Evolutionary conservation across 805 yeast genomes (phyloP).

Genomic region (Wickerhamomyces subpelliculosus): DNA sequence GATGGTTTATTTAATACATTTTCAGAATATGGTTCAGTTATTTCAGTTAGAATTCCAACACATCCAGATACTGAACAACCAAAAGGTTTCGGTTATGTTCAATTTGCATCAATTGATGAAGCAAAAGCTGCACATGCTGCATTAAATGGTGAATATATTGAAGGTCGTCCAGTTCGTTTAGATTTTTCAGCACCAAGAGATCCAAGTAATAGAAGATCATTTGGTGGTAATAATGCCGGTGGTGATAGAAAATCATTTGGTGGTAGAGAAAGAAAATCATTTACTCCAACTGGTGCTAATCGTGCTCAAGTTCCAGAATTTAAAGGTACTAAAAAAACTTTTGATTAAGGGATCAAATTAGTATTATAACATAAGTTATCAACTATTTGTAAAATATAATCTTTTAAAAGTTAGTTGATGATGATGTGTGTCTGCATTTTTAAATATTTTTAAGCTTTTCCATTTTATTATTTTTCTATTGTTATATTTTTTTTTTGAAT

Average conservation of each 20-base stretch:
- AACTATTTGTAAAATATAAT: too few relatives aligned
- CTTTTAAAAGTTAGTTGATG: too few relatives aligned
- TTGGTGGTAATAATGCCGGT: slow-evolving; percentile 29
- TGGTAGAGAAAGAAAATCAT: slow-evolving; percentile 33
- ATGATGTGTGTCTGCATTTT: too few relatives aligned
- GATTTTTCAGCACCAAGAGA: slow-evolving; percentile 93
- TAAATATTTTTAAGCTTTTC: too few relatives aligned
- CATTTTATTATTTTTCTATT: too few relatives aligned
- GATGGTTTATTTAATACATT: slow-evolving; percentile 70
- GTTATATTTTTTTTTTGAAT: too few relatives aligned
- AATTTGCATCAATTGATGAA: slow-evolving; percentile 78
- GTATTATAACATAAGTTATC: too few relatives aligned
- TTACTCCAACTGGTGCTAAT: slow-evolving; percentile 54
- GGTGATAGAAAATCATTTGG: slow-evolving; percentile 38
- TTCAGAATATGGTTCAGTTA: slow-evolving; percentile 70
- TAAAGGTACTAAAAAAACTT: slow-evolving; percentile 80
- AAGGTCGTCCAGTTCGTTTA: slow-evolving; percentile 89
- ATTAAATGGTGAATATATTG: slow-evolving; percentile 81
- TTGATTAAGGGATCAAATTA: too few relatives aligned
- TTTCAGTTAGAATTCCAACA: slow-evolving; percentile 92
- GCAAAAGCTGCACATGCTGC: slow-evolving; percentile 86
- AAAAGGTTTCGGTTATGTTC: slow-evolving; percentile 98
- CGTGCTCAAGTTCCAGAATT: slow-evolving; percentile 62
- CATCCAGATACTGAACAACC: slow-evolving; percentile 99
- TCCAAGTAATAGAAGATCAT: slow-evolving; percentile 28